phyloP scores from a whole-genome alignment of 441 rosid species.

The Mallotus repandus region DNA sequence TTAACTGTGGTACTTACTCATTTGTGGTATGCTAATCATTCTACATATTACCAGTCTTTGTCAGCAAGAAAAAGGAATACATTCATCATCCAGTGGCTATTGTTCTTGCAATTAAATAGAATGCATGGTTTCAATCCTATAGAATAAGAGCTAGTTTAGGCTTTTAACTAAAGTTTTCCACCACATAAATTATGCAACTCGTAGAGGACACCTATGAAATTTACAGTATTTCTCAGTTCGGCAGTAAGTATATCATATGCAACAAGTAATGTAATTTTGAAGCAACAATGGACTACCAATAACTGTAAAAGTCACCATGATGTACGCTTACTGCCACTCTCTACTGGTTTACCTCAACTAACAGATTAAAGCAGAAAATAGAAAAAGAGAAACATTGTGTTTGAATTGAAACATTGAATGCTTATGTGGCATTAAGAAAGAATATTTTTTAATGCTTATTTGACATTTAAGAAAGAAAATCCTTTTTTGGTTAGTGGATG shows the following conservation, averaged over 20 bases:
- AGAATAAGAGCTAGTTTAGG: background rate
- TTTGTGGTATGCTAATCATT: background rate
- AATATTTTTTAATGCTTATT: background rate
- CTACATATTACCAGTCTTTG: background rate
- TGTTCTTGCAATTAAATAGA: background rate
- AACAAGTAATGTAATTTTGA: constrained; percentile 1
- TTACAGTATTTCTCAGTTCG: background rate
- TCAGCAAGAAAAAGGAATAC: background rate
- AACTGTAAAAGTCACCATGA: background rate
- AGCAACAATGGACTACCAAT: background rate
- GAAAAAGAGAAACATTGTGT: background rate
- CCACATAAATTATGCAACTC: background rate
- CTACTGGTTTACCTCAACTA: background rate
- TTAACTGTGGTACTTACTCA: background rate
- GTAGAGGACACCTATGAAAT: background rate
- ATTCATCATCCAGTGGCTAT: background rate
- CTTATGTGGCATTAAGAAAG: background rate
- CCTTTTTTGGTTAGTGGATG: background rate
- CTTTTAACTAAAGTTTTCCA: background rate
- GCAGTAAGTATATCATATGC: background rate
- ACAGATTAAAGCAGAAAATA: background rate
- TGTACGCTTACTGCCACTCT: background rate
- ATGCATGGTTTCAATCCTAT: background rate
- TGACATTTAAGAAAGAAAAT: background rate
- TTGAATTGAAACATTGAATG: background rate